Conservation (phyloP, 106 monocot species). For the Acorus calamus region DNA sequence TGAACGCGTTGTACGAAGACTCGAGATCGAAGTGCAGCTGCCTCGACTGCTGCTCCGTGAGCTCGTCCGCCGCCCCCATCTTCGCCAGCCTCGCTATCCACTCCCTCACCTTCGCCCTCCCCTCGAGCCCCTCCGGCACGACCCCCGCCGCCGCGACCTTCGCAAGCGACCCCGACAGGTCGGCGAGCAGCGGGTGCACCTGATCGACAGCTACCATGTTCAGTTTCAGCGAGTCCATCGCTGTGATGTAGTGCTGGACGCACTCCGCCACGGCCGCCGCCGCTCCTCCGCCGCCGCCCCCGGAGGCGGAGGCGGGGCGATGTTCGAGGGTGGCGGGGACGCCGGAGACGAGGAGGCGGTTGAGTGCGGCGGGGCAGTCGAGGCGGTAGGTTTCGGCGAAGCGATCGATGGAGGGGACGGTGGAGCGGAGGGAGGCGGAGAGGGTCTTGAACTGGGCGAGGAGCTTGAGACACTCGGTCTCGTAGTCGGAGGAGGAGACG, state of each 20-base stretch:
- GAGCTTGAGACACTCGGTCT: slow-evolving; percentile 84
- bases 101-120: slow-evolving; percentile 69
- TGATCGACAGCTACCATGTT: slow-evolving; percentile 71
- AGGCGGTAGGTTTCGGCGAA: slow-evolving; percentile 75
- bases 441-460: slow-evolving; percentile 77
- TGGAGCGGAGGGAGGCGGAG: slow-evolving; percentile 48
- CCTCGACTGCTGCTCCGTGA: slow-evolving; percentile 81
- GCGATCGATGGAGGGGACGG: slow-evolving; percentile 50
- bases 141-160: slow-evolving; percentile 49
- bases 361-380: slow-evolving; percentile 72
- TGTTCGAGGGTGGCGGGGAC: slow-evolving; percentile 92
- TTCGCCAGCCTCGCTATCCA: slow-evolving; percentile 74
- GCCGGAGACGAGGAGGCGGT: slow-evolving; percentile 65
- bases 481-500: slow-evolving; percentile 75
- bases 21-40: slow-evolving; percentile 88
- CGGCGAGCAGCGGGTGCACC: slow-evolving; percentile 68
- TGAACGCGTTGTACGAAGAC: slow-evolving; percentile 71
- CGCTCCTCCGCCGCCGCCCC: slow-evolving; percentile 8
- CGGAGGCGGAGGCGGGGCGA: slow-evolving; percentile 23
- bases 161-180: slow-evolving; percentile 50
- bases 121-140: slow-evolving; percentile 69
- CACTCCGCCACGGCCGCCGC: slow-evolving; percentile 72
- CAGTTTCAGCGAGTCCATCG: slow-evolving; percentile 67
- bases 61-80: slow-evolving; percentile 88
- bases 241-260: slow-evolving; percentile 81